phyloP scores from a whole-genome alignment of 2,329 filamentous ascomycete genomes.

The Xylariaceae sp. region DNA sequence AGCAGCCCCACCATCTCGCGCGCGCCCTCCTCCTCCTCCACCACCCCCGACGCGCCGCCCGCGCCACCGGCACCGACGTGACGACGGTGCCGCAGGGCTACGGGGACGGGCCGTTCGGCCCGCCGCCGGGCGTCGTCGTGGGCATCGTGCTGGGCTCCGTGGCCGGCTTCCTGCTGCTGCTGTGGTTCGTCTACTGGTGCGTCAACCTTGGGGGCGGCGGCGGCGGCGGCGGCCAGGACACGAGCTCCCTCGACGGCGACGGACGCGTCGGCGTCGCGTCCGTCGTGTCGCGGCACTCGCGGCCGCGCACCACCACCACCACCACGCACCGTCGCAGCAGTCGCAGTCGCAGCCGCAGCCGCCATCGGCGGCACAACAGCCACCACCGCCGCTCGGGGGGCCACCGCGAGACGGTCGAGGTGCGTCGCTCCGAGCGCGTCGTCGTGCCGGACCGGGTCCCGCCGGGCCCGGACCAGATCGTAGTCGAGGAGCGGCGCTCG shows the following conservation, averaged over 20 bases:
- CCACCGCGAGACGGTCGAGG: constrained; percentile 23
- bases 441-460: constrained; percentile 1
- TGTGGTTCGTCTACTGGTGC: constrained; percentile 22
- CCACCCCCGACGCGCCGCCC: constrained; percentile 22
- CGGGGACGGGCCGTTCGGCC: constrained; percentile 35
- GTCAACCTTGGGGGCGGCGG: constrained; percentile 25
- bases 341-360: constrained; percentile 5
- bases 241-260: constrained; percentile 23
- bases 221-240: constrained; percentile 20
- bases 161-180: constrained; percentile 31
- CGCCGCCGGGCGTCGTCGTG: constrained; percentile 27
- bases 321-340: constrained; percentile 8
- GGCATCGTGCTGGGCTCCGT: constrained; percentile 30
- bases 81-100: constrained; percentile 32
- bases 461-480: constrained; percentile 14
- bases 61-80: constrained; percentile 17
- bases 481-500: constrained; percentile 20
- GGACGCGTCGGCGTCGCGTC: constrained; percentile 17
- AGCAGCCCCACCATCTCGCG: not conserved
- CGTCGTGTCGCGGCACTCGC: constrained; percentile 23
- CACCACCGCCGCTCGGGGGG: constrained; percentile 8
- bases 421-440: constrained; percentile 13
- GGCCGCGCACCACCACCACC: constrained; percentile 12
- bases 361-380: constrained; percentile 1
- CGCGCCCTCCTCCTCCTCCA: not conserved